These are phyloP conservation scores for Aureobasidium namibiae DNA, from an alignment of 2,329 filamentous ascomycete genomes.

Conservation along the genomic window DNA sequence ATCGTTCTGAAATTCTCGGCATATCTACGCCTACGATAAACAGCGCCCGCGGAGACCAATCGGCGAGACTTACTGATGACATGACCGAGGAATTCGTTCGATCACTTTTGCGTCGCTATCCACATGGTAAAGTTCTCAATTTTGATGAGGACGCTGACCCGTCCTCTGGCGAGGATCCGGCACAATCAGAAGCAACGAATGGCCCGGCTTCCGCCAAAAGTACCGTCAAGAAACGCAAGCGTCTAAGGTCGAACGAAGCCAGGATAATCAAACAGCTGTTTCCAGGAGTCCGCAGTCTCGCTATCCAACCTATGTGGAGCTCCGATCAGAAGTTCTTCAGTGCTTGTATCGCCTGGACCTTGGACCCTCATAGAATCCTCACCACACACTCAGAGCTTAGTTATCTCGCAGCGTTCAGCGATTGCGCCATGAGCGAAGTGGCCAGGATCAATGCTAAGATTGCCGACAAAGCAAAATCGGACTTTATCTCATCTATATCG, in stretches of 20 bases:
- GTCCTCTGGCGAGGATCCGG: conserved; percentile 18
- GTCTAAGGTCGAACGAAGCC: neutral
- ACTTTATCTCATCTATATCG: conserved; percentile 42
- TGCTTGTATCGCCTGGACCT: conserved; percentile 30
- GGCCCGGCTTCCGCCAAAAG: neutral
- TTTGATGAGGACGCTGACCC: conserved; percentile 25
- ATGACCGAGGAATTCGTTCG: conserved; percentile 18
- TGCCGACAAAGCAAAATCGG: conserved; percentile 40
- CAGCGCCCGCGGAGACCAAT: neutral
- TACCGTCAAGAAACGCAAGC: neutral
- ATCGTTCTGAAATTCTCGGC: conserved; percentile 2
- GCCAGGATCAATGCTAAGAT: conserved; percentile 29
- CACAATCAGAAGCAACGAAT: neutral
- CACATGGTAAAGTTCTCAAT: conserved; percentile 28
- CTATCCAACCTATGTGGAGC: conserved; percentile 43
- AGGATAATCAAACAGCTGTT: conserved; percentile 23
- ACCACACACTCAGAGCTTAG: conserved; percentile 29
- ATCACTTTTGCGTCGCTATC: conserved; percentile 22
- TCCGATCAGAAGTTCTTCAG: conserved; percentile 21
- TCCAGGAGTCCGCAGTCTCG: conserved; percentile 34
- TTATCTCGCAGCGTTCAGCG: conserved; percentile 34
- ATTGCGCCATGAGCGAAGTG: conserved; percentile 32
- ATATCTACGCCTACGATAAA: neutral
- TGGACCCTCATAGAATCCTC: conserved; percentile 29
- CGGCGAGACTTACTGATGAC: neutral